Base-by-base conservation (phyloP, 1,284 basidiomycete species). In the Moesziomyces parantarcticus region DNA sequence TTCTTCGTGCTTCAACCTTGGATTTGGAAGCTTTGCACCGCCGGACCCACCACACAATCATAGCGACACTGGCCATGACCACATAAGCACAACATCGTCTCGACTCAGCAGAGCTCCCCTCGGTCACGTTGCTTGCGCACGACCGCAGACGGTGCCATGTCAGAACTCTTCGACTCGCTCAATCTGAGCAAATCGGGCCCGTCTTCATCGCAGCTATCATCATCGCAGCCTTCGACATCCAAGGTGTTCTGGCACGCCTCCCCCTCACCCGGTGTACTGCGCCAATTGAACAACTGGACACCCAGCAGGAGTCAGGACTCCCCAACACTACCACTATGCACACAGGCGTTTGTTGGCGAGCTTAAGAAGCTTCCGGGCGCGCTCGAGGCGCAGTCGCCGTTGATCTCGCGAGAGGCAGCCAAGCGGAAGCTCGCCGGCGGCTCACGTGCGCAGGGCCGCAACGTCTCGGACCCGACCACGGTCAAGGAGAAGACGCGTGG, bases 181-280 rank as follows among this genome's bases (percentile, higher is more conserved):
- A 69, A 74, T 14, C 53, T 74, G 23, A 64, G 43, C 63, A 61
- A 44, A 5, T 51, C 58, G 7, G 70, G 58, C 13, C 60, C 61
- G 1, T 61, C 65, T 2, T 73, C 70, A 3, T 73, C 70, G 3
- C 70, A 73, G n/a, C 64, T 58, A 20, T 67, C 69, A 2, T 69
- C 71, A 0, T 74, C 71, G 3, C 71, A 74, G 41, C 71, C 71
- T 23, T 66, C 66, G 14, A 63, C 58, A 5, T 70, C 66, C 3
- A 69, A 69, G 53, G 71, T 74, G 13, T 74, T 70, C 50, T 74
- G 71, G 71, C 71, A 74, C 20, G 59, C 66, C 20, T 74, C 71
- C 3, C 71, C 71, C 16, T 74, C 71, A 3, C 71, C 71, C 1
- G 56, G 62, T 16, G 48, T 74, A 3, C 65, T 73, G 16, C 57